phyloP scores from a whole-genome alignment of 768 basidiomycete genomes.

The Xerocomellus chrysenteron region DNA sequence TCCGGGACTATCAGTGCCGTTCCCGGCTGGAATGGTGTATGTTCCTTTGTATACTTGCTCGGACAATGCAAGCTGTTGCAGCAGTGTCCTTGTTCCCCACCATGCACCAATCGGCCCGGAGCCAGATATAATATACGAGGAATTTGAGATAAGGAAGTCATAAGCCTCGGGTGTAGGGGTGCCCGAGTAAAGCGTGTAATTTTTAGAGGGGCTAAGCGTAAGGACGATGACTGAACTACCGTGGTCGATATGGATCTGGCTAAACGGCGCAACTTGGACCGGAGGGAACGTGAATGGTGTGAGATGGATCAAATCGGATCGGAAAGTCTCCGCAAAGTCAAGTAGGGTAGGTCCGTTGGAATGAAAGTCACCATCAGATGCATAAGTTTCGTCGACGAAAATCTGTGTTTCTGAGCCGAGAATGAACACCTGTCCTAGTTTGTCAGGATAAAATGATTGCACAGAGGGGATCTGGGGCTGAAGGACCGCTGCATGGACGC shows the following conservation, averaged over 20 bases:
- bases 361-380: not conserved
- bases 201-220: conserved; percentile 24
- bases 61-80: conserved; percentile 39
- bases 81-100: conserved; percentile 46
- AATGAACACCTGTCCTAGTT: conserved; percentile 26
- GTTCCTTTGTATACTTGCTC: conserved; percentile 1
- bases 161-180: conserved; percentile 39
- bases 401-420: conserved; percentile 33
- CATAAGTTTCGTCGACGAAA: conserved; percentile 35
- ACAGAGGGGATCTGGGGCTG: conserved; percentile 39
- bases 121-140: conserved; percentile 34
- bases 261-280: conserved; percentile 22
- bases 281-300: conserved; percentile 27
- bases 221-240: conserved; percentile 30
- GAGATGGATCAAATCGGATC: conserved; percentile 32
- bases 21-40: conserved; percentile 34
- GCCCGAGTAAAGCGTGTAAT: conserved; percentile 39
- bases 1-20: conserved; percentile 39
- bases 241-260: not conserved
- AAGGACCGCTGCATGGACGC: not conserved
- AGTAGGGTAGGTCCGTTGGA: conserved; percentile 32
- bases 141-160: conserved; percentile 32
- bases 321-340: conserved; percentile 39
- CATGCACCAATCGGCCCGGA: conserved; percentile 38
- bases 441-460: conserved; percentile 30